These are phyloP conservation scores for Xylona heveae DNA, from an alignment of 495 filamentous ascomycete species.

Conservation along the genomic window DNA sequence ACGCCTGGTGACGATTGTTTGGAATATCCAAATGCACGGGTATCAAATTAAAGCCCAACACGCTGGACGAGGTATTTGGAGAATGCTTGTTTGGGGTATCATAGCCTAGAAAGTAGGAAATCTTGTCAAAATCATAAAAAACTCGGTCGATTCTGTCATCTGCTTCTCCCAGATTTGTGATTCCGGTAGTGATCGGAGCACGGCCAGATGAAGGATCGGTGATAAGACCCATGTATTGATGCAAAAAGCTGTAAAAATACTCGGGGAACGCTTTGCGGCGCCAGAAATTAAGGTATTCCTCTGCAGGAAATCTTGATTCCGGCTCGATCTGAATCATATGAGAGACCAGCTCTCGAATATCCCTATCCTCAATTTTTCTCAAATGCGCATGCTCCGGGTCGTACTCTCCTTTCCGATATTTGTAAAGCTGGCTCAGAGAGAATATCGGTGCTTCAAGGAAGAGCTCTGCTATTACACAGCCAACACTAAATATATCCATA, in stretches of 20 bases:
- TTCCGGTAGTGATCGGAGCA: conserved; percentile 34
- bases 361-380: conserved; percentile 67
- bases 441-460: conserved; percentile 94
- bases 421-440: conserved; percentile 79
- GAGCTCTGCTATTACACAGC: conserved; percentile 92
- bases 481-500: conserved; percentile 97
- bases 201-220: conserved; percentile 79
- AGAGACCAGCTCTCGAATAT: conserved; percentile 66
- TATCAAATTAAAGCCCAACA: conserved; percentile 27
- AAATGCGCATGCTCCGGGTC: conserved; percentile 64
- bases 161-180: conserved; percentile 51
- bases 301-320: conserved; percentile 75
- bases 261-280: conserved; percentile 41
- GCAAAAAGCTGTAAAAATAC: conserved; percentile 8
- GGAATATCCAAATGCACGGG: conserved; percentile 83
- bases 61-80: conserved; percentile 7
- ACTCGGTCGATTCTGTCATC: conserved; percentile 88
- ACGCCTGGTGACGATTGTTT: conserved; percentile 46
- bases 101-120: conserved; percentile 78
- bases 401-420: conserved; percentile 81
- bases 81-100: conserved; percentile 17
- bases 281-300: conserved; percentile 88
- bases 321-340: conserved; percentile 95
- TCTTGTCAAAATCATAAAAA: conserved; percentile 91
- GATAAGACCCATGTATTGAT: conserved; percentile 28